Evolutionary conservation across 306 rosid species (phyloP), one percentile per base, ranked within the genome.

Genomic region (Casuarina glauca): DNA sequence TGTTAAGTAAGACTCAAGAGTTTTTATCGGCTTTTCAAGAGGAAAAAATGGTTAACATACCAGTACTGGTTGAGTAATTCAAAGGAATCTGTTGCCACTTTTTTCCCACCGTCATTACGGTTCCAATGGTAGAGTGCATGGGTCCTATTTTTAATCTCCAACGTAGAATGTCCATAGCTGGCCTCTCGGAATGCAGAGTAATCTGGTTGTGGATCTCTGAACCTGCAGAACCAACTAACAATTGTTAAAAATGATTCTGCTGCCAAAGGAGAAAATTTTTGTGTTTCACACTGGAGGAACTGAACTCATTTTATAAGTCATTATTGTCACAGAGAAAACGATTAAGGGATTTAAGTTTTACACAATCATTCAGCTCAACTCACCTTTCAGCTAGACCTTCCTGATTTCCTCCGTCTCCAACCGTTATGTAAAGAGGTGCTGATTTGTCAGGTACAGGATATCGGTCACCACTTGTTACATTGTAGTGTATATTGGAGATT

Each of bases 351-450:
- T 48, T 3, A 4, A 72, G 36, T 39, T 58, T 41, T 17, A 72
- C 54, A 7, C 10, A 43, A 79, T 9, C 69, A 52, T 52, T 69
- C 38, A 64, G 70, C 20, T n/a, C 67, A 70, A 44, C 60, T 82
- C 84, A 96, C 99, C 80, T 91, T 78, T 80, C 84, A 75, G 99
- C 99, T 81, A 96, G 99, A 76, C 99, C 99, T 87, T 93, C 99
- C 84, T 93, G 97, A 76, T 96, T 96, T 84, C 98, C 98, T 74
- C 98, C 99, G 82, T 96, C 99, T 80, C 99, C 99, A 16, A 96
- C 97, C 19, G 99, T 96, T 70, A 96, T 87, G 84, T 96, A 96
- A 19, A 96, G 88, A 62, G 98, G 99, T 15, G 99, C 98, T 5
- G 93, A 85, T 80, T 96, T 91, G 90, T 96, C 90, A 13, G 90